A percentile compares a stretch with the other conserved stretches of the same genome.
Evolutionary conservation across 768 basidiomycete species (phyloP).

Genomic region (Lactifluus piperatus): DNA sequence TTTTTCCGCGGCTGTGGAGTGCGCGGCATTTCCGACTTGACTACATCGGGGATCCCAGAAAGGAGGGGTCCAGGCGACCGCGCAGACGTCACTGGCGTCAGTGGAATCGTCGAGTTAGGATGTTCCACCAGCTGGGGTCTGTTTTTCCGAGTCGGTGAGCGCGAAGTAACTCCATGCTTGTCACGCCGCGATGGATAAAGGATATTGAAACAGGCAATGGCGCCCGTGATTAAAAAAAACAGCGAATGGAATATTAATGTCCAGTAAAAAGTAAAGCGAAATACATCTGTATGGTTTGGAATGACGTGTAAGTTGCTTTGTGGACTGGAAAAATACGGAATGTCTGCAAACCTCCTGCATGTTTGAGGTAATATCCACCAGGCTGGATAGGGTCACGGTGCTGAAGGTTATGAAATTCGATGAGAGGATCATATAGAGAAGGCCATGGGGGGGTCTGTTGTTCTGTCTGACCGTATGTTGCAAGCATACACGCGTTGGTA

Average conservation of each 20-base stretch:
- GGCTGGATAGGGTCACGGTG: constrained; percentile 15
- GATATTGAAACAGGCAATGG: constrained; percentile 19
- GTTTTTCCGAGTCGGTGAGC: not conserved
- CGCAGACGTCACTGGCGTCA: constrained; percentile 7
- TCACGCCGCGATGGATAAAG: constrained; percentile 13
- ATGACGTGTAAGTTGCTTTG: not conserved
- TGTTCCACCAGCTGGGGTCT: not conserved
- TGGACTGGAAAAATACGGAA: not conserved
- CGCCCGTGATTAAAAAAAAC: constrained; percentile 14
- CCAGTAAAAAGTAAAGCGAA: constrained; percentile 21
- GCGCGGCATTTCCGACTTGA: not conserved
- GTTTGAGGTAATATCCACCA: constrained; percentile 13
- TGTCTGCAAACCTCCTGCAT: constrained; percentile 1
- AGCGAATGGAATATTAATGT: constrained; percentile 18
- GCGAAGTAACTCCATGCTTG: not conserved
- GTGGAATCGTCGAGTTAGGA: constrained; percentile 3
- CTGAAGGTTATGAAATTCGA: constrained; percentile 17
- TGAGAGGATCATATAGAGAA: constrained; percentile 19
- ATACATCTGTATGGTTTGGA: constrained; percentile 13
- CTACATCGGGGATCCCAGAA: not conserved
- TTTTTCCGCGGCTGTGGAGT: constrained; percentile 4
- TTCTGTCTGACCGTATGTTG: not conserved
- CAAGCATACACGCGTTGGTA: constrained; percentile 3
- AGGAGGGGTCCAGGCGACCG: constrained; percentile 5
- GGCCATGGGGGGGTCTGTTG: constrained; percentile 15